phyloP scores from a whole-genome alignment of 2,329 filamentous ascomycete species.

The Neonectria ditissima region DNA sequence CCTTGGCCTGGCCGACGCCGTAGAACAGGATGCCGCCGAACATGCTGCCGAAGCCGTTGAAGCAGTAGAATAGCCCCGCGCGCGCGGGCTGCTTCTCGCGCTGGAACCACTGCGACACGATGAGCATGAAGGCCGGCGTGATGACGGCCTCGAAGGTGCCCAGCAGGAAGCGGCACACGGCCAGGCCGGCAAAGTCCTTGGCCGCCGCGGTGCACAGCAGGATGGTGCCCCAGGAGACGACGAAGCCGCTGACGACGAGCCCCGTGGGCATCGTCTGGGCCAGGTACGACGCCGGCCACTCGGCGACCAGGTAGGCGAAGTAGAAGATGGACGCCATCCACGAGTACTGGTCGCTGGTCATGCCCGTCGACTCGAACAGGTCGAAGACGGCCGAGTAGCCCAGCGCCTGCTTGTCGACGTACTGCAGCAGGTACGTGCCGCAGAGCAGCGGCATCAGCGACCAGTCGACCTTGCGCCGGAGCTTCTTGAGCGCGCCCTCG shows the following conservation, averaged over 20 bases:
- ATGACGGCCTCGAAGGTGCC: conserved; percentile 62
- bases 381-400: conserved; percentile 68
- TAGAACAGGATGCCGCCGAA: conserved; percentile 62
- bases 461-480: conserved; percentile 60
- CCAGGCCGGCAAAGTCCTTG: conserved; percentile 57
- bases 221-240: conserved; percentile 54
- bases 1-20: conserved; percentile 63
- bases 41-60: conserved; percentile 60
- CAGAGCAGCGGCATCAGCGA: conserved; percentile 63
- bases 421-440: conserved; percentile 64
- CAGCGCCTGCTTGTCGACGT: conserved; percentile 67
- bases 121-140: conserved; percentile 63
- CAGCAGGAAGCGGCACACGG: conserved; percentile 59
- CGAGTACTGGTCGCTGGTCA: conserved; percentile 60
- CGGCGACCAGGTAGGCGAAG: conserved; percentile 59
- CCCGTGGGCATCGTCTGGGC: conserved; percentile 51
- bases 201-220: conserved; percentile 58
- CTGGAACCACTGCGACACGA: conserved; percentile 63
- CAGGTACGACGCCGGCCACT: conserved; percentile 53
- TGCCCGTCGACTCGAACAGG: conserved; percentile 61
- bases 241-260: conserved; percentile 50
- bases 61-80: conserved; percentile 54
- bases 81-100: conserved; percentile 60
- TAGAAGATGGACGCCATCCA: conserved; percentile 70
- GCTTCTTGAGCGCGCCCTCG: conserved; percentile 42